phyloP scores from a whole-genome alignment of 2,329 filamentous ascomycete species.

The Paecilomyces formosus region DNA sequence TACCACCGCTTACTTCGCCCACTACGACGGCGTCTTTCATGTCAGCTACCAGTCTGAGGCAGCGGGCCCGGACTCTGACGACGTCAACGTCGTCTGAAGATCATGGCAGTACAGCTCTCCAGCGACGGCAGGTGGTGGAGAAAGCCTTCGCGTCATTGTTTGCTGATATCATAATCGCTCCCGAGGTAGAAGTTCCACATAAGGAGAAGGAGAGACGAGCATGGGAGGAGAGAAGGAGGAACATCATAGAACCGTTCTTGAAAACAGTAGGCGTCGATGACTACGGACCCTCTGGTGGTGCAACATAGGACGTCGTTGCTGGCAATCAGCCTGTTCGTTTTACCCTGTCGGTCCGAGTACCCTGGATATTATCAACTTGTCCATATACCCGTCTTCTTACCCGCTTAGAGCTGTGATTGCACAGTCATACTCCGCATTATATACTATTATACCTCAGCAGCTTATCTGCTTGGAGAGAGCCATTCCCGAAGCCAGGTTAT shows the following conservation, averaged over 20 bases:
- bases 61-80: conserved; percentile 16
- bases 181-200: conserved; percentile 24
- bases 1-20: conserved; percentile 4
- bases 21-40: conserved; percentile 15
- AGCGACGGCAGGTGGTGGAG: conserved; percentile 54
- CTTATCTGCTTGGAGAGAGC: background rate
- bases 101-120: conserved; percentile 41
- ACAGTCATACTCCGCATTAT: background rate
- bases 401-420: background rate
- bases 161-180: conserved; percentile 54
- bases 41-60: conserved; percentile 21
- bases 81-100: conserved; percentile 23
- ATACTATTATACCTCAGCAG: background rate
- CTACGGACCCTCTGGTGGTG: conserved; percentile 23
- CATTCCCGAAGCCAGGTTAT: background rate
- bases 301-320: conserved; percentile 1
- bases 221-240: conserved; percentile 57
- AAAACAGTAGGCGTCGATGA: conserved; percentile 30
- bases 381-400: background rate
- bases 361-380: background rate
- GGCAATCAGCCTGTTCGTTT: background rate
- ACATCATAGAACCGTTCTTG: conserved; percentile 65
- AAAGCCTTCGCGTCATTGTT: conserved; percentile 59
- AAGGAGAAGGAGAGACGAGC: conserved; percentile 54
- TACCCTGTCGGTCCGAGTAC: background rate